Base-by-base conservation (phyloP, 331 rosid species). In the Dryas integrifolia region DNA sequence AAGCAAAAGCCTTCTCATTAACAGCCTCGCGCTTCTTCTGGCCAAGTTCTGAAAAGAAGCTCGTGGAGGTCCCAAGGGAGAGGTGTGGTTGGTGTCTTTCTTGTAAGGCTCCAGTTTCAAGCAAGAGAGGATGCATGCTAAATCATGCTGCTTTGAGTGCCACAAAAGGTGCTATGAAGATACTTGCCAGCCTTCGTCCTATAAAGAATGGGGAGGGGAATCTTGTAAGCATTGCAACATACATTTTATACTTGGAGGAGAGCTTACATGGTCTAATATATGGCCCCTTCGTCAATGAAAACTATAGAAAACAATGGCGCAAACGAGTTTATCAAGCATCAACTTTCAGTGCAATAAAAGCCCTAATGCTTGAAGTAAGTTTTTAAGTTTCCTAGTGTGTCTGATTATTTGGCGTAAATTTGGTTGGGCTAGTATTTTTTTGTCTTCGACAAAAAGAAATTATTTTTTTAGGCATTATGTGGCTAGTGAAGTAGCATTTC, bases 11-110 rank as follows among this genome's bases (percentile, higher is more conserved):
- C 21, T 95, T 95, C 80, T 91, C 96, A 49, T 72, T 76, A 81
- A 59, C 79, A 59, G 97, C 92, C 58, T 86, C 97, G 8, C 96
- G 96, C 18, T 95, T 95, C 89, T 91, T 95, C 84, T 95, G 97
- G 98, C 98, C 98, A 51, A 85, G 85, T 77, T 84, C 84, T 76
- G 98, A 95, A 75, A 95, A 84, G 81, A 95, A 95, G 88, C 96
- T 82, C 40, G 87, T 92, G 81, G 98, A 95, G 80, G 96, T 92
- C 68, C 97, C 98, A 45, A 95, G 97, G 74, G 98, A 95, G 88
- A 95, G 98, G 82, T 95, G 98, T 88, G 97, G 96, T 72, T 95
- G 98, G 98, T 95, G 98, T 81, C 82, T 91, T 78, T 89, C 98
- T 69, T 95, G 98, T 78, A 89, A 86, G 87, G 87, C 96, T 35